Evolutionary conservation across 179 eudicot genomes (phyloP).

Genomic region (Camellia oleifera): DNA sequence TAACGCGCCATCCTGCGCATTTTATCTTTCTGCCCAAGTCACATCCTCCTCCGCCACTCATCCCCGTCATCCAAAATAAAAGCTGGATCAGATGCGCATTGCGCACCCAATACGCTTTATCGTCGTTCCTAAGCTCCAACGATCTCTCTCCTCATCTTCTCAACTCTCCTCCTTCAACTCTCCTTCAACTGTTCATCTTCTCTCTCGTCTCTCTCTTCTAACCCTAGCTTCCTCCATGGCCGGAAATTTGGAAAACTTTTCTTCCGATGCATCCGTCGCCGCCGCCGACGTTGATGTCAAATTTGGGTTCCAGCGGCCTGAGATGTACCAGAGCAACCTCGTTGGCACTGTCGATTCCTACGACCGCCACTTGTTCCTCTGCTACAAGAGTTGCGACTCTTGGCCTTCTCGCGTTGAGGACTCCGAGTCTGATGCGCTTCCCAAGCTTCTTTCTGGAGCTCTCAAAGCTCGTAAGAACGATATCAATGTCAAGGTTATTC

Average conservation of each 20-base stretch:
- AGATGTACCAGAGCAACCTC: conserved; percentile 54
- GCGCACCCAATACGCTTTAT: background rate
- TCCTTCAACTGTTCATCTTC: background rate
- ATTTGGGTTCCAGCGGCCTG: conserved; percentile 66
- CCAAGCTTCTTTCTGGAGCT: conserved; percentile 53
- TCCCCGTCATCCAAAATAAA: no score
- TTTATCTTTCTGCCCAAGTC: conserved; percentile 2
- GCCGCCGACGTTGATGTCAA: conserved; percentile 24
- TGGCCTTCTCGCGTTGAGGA: conserved; percentile 74
- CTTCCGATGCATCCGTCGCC: conserved; percentile 11
- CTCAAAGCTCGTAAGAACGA: conserved; percentile 67
- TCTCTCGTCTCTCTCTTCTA: background rate
- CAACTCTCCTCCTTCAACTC: background rate
- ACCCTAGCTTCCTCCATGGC: conserved; percentile 25
- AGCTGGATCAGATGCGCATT: conserved; percentile 8
- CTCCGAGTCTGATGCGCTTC: conserved; percentile 68
- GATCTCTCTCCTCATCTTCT: background rate
- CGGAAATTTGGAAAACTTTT: conserved; percentile 20
- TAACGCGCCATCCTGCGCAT: background rate
- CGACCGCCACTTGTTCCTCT: conserved; percentile 80
- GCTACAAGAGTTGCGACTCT: conserved; percentile 48
- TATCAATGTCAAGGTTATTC: conserved; percentile 51
- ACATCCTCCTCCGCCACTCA: background rate
- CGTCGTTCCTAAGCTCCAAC: background rate
- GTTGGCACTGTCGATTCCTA: conserved; percentile 55